Base-by-base conservation (phyloP, 2,329 filamentous ascomycete species). In the Ophiosphaerella herpotricha region DNA sequence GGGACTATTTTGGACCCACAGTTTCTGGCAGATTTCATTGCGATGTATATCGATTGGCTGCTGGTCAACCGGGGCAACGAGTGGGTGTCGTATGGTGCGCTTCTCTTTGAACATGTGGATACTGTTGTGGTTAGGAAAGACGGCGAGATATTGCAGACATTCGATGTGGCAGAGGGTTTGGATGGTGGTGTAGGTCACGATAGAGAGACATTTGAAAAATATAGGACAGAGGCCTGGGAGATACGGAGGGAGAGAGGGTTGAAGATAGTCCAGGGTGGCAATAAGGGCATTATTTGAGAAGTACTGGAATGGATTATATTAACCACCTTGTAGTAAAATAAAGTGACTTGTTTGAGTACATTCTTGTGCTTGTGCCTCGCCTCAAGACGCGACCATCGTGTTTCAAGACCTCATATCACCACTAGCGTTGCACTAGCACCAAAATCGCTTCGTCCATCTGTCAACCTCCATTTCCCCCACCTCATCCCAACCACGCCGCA, bases 81-180 rank as follows among this genome's bases (percentile, higher is more conserved):
- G 2, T 21, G 18, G 18, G 18, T 21, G 4, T 21, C 4, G 18
- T 21, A 21, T 21, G 29, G 23, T 33, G 16, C 14, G 11, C 49
- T 53, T 7, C 34, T 57, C 21, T 51, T 51, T 35, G 49, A 60
- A 21, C 18, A 50, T 39, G 18, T 60, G 41, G 47, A 55, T 42
- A 39, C 43, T 26, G 18, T 60, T 21, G 35, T 50, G 2, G 18
- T 57, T 26, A 47, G 46, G 7, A 16, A 37, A 18, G 52, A 52
- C 36, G 52, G 49, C 2, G 35, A 49, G 26, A 35, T 43, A 16
- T 5, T 39, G 14, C 9, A 8, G 40, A 39, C 14, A 16, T 44
- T 18, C 6, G 46, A 60, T 48, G 33, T 60, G 14, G 57, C 51
- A 13, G 16, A 43, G 43, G 45, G 23, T 24, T 31, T 44, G 14